Evolutionary conservation across 495 filamentous ascomycete genomes (phyloP), one percentile per base, ranked within the genome.

Genomic region (Annulohypoxylon maeteangense): DNA sequence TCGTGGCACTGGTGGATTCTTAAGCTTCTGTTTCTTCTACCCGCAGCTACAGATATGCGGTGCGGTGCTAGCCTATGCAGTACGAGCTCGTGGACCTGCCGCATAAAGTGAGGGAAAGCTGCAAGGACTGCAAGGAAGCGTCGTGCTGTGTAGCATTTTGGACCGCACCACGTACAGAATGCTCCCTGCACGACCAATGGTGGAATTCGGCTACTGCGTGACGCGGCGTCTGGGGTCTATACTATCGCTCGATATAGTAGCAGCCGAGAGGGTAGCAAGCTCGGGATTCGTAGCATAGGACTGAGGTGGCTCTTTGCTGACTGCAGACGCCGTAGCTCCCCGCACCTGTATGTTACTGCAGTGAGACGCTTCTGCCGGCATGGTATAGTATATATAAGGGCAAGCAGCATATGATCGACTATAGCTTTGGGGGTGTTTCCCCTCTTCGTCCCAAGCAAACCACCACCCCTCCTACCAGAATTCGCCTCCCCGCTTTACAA

Each of bases 271-370:
- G 11, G 27, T 31, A 62, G 38, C 18, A 62, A 34, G 60, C 59
- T 73, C 70, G 70, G 70, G 65, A 68, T 73, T 73, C 70, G 50
- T 7, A 56, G 36, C 62, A 68, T 20, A 36, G 3, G 45, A 47
- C n/a, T 55, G 54, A 65, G 60, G 8, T 54, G 70, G 40, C 40
- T 65, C 48, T 60, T 61, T 73, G 65, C 70, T 73, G 70, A 73
- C 70, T 68, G 70, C 70, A 73, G 70, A 73, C 55, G 62, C 65
- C 70, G 70, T 73, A 51, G 51, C 65, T 67, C 70, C 70, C 70
- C 70, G 70, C 70, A 73, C 69, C 67, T 64, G 59, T 67, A 59
- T 18, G 40, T 40, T 32, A 40, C 68, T 73, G 70, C 70, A 68
- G 70, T 68, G 56, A 65, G 60, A 73, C 70, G 65, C 29, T 73